Conservation (phyloP, 495 filamentous ascomycete genomes). For the Saxophila tyrrhenica region DNA sequence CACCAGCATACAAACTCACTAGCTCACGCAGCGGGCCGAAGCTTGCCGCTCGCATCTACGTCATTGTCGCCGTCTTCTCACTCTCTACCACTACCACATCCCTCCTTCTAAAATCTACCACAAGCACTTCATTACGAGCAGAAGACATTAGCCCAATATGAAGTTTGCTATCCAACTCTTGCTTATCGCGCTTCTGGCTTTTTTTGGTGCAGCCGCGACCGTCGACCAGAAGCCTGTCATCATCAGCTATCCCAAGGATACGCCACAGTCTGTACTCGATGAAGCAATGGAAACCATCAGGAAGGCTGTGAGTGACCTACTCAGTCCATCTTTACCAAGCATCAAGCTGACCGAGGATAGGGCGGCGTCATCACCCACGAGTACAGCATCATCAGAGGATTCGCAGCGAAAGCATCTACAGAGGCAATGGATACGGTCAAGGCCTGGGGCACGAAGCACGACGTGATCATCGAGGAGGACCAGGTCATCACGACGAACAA, state of each 20-base stretch:
- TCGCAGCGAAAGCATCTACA: conserved; percentile 59
- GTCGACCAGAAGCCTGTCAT: conserved; percentile 53
- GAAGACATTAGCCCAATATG: neutral
- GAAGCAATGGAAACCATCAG: conserved; percentile 60
- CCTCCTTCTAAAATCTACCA: neutral
- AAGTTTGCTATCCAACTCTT: conserved; percentile 7
- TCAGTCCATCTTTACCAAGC: neutral
- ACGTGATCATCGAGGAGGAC: conserved; percentile 67
- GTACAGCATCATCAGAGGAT: conserved; percentile 47
- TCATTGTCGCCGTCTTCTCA: too few relatives aligned
- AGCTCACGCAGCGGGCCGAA: too few relatives aligned
- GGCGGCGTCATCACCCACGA: conserved; percentile 44
- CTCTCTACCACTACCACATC: too few relatives aligned
- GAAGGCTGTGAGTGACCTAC: conserved; percentile 44
- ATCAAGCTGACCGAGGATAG: conserved; percentile 13
- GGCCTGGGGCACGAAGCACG: conserved; percentile 49
- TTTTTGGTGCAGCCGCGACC: neutral
- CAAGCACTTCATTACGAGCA: neutral
- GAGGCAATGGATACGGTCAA: conserved; percentile 60
- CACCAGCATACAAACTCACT: too few relatives aligned
- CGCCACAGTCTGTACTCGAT: conserved; percentile 55
- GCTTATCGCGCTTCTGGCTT: conserved; percentile 3
- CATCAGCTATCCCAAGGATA: conserved; percentile 62
- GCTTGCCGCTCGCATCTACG: too few relatives aligned
- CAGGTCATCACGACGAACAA: conserved; percentile 33